A percentile compares a stretch with the other conserved stretches of the same genome.
Conservation (phyloP, 352 stramenopile genomes). For the Phytophthora pluvialis region DNA sequence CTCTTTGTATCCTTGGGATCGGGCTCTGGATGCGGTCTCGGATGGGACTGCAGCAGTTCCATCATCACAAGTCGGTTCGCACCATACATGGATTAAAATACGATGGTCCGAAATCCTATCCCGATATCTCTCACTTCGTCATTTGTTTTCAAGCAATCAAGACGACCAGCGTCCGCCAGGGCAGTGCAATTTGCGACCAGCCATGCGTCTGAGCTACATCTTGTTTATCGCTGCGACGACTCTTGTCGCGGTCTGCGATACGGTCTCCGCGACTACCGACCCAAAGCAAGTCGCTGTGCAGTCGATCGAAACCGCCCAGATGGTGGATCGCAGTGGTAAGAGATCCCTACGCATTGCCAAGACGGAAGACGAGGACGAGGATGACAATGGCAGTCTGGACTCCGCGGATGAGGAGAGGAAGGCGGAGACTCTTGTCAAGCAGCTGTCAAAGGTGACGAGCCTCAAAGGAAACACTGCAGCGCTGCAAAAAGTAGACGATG, state of each 20-base stretch:
- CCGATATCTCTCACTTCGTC: background rate
- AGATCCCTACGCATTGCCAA: slow-evolving; percentile 1
- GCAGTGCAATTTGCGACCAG: background rate
- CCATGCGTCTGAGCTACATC: slow-evolving; percentile 1
- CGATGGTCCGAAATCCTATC: no score
- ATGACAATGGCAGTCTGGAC: background rate
- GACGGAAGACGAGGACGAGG: background rate
- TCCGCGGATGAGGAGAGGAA: background rate
- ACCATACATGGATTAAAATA: no score
- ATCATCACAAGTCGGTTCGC: no score
- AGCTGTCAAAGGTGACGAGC: background rate
- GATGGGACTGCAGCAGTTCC: no score
- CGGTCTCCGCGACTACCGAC: background rate
- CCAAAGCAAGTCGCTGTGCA: background rate
- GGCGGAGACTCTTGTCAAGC: background rate
- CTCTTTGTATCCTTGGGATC: no score
- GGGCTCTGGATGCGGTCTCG: no score
- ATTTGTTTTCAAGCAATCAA: background rate
- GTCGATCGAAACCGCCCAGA: background rate
- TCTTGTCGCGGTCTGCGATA: background rate
- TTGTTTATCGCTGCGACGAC: background rate
- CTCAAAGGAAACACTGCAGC: slow-evolving; percentile 1
- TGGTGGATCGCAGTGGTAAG: background rate
- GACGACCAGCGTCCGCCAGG: background rate
- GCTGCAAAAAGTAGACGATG: slow-evolving; percentile 1